Base-by-base conservation (phyloP, 139 green algal genomes). In the Chlamydomonas sp. region DNA sequence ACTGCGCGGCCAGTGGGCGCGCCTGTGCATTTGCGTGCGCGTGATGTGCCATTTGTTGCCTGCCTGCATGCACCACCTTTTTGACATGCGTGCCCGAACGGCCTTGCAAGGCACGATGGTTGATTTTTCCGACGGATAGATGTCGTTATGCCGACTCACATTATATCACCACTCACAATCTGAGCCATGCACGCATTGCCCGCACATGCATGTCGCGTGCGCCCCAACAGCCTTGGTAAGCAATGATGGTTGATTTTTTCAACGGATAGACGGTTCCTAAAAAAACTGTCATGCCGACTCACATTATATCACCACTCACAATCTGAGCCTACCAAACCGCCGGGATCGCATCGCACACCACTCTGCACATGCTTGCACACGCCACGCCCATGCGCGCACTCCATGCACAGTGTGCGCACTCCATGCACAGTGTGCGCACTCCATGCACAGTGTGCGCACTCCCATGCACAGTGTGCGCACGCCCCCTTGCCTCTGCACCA, bases 251-350 rank as follows among this genome's bases (percentile, higher is more conserved):
- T n/a, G n/a, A n/a, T n/a, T n/a, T n/a, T n/a, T n/a, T n/a, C n/a
- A n/a, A n/a, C n/a, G n/a, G n/a, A n/a, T n/a, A n/a, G n/a, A n/a
- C n/a, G n/a, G n/a, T n/a, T n/a, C n/a, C n/a, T n/a, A n/a, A n/a
- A n/a, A n/a, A n/a, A n/a, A n/a, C n/a, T n/a, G n/a, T n/a, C n/a
- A 75, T 81, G 79, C 73, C 76, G 75, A 85, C 75, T 80, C 82
- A 57, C 30, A 20, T 50, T 63, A 79, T 70, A 84, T 80, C 79
- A 85, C 79, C 75, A 85, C 75, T 74, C 79, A 85, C 76, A 77
- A 68, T 38, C 79, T 85, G 79, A 85, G 75, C 65, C 70, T n/a
- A n/a, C n/a, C n/a, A n/a, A n/a, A n/a, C n/a, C n/a, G n/a, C n/a
- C n/a, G n/a, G n/a, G n/a, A n/a, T n/a, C n/a, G n/a, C n/a, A n/a